These are phyloP conservation scores for Edaphochlamys debaryana DNA, from an alignment of 139 green algal genomes.

Conservation along the genomic window DNA sequence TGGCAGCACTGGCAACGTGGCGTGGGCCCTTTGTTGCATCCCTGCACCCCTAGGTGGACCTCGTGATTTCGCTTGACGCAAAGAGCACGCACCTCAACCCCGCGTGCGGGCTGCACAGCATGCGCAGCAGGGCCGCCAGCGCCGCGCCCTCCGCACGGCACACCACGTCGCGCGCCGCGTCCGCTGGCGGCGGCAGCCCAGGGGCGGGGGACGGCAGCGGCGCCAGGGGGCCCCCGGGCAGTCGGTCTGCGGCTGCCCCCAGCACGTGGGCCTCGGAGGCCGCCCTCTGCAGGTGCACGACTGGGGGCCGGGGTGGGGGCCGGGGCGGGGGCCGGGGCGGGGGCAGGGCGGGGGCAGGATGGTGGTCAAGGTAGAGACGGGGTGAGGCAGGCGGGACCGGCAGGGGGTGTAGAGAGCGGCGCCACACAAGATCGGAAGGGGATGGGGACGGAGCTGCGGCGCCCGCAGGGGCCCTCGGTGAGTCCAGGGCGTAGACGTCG, in stretches of 20 bases:
- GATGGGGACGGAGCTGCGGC: too few species aligned
- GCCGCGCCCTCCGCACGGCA: not conserved
- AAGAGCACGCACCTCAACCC: not conserved
- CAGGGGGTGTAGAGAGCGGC: too few species aligned
- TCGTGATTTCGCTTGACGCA: too few species aligned
- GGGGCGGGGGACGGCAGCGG: not conserved
- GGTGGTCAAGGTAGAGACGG: not conserved
- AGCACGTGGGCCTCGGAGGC: constrained; percentile 27
- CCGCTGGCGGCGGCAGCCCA: not conserved
- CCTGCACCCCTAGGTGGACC: too few species aligned
- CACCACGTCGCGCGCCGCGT: not conserved
- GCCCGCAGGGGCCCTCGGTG: too few species aligned
- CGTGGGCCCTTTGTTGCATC: too few species aligned
- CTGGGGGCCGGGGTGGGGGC: constrained; percentile 1
- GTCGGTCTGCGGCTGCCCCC: constrained; percentile 12
- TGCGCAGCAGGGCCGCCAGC: constrained; percentile 15
- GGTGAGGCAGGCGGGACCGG: not conserved
- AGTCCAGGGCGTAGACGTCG: too few species aligned
- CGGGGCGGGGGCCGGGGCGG: too few species aligned
- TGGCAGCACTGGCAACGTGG: too few species aligned
- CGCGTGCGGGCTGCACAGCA: constrained; percentile 9
- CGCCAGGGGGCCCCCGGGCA: constrained; percentile 6
- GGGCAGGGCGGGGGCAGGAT: too few species aligned
- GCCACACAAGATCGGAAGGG: too few species aligned
- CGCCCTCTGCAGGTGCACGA: constrained; percentile 22